These are phyloP conservation scores for Prunus dulcis DNA, from an alignment of 306 rosid species.

Conservation along the genomic window DNA sequence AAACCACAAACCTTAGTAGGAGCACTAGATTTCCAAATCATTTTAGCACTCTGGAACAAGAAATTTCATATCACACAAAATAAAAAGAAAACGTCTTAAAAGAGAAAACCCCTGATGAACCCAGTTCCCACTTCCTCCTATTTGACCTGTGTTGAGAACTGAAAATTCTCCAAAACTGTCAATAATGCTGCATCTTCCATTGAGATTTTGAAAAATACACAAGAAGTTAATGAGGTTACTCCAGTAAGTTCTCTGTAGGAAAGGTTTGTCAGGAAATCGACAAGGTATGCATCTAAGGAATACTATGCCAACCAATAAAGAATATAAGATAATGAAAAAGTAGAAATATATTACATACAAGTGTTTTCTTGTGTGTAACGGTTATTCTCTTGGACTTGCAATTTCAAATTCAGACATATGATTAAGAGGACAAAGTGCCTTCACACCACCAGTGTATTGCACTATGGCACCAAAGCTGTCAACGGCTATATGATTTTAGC, in stretches of 20 bases:
- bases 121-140: too few species aligned
- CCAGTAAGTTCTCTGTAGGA: not conserved
- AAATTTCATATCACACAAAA: too few species aligned
- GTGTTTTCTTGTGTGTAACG: conserved; percentile 93
- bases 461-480: conserved; percentile 88
- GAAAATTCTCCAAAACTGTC: too few species aligned
- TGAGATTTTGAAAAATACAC: not conserved
- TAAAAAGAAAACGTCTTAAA: too few species aligned
- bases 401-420: conserved; percentile 98
- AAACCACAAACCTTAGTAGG: too few species aligned
- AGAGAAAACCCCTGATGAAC: too few species aligned
- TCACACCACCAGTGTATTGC: conserved; percentile 94
- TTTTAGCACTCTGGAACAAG: too few species aligned
- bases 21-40: too few species aligned
- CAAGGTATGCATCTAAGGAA: not conserved
- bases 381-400: conserved; percentile 93
- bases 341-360: conserved; percentile 45
- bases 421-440: conserved; percentile 88
- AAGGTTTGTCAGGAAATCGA: not conserved
- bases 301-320: not conserved
- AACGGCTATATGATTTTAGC: conserved; percentile 68
- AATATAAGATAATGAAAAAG: not conserved
- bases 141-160: too few species aligned
- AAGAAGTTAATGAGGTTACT: not conserved
- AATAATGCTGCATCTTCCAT: not conserved